These are phyloP conservation scores for Rosa persica DNA, from an alignment of 306 rosid species.

Conservation along the genomic window DNA sequence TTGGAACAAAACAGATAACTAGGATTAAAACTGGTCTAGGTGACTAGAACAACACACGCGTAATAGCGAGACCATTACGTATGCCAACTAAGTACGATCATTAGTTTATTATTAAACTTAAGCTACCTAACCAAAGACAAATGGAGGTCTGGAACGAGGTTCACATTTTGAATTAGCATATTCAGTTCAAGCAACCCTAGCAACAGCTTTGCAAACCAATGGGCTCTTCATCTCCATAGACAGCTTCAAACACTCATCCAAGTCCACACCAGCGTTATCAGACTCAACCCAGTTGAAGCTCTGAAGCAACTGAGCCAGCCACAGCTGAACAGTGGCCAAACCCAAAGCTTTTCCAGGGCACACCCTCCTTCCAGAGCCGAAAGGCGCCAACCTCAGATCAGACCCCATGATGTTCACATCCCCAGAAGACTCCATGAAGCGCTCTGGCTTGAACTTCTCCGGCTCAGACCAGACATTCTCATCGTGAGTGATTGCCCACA, in stretches of 20 bases:
- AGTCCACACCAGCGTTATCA: constrained; percentile 11
- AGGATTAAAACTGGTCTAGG: too few relatives aligned
- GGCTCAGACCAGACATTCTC: constrained; percentile 37
- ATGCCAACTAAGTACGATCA: neutral
- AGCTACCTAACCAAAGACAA: neutral
- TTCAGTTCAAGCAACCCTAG: constrained; percentile 30
- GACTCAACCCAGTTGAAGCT: constrained; percentile 31
- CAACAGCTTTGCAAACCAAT: constrained; percentile 33
- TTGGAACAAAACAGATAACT: neutral
- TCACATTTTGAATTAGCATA: too few relatives aligned
- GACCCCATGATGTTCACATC: constrained; percentile 32
- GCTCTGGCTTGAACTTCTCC: constrained; percentile 32
- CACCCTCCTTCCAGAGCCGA: constrained; percentile 48
- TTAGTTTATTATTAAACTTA: neutral
- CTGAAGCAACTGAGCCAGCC: constrained; percentile 42
- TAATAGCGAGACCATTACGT: neutral
- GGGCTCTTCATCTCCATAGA: constrained; percentile 47
- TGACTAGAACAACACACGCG: neutral
- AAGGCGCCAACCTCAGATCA: constrained; percentile 45
- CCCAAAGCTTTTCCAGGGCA: constrained; percentile 50
- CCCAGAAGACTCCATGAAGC: constrained; percentile 28
- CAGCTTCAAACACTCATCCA: constrained; percentile 40
- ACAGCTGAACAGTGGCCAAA: constrained; percentile 37
- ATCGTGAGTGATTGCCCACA: constrained; percentile 54
- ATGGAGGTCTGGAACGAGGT: too few relatives aligned